Evolutionary conservation across 2,329 filamentous ascomycete genomes (phyloP).

Genomic region (Cercospora nicotianae): DNA sequence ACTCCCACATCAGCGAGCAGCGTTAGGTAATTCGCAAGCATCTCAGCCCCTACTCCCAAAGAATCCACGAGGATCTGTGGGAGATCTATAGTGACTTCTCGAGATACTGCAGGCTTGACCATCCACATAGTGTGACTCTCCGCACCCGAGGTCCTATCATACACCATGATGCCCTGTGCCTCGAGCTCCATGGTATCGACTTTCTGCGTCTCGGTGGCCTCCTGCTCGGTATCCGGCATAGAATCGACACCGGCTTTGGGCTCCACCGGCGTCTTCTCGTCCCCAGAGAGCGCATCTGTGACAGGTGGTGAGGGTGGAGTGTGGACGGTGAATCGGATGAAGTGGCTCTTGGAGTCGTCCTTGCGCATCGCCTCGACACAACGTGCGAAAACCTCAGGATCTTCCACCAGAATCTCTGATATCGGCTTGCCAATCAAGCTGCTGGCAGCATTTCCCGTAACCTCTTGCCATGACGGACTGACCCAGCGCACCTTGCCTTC

Average conservation of each 20-base stretch:
- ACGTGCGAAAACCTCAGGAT: slow-evolving; percentile 77
- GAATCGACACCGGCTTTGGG: slow-evolving; percentile 30
- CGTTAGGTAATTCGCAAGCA: slow-evolving; percentile 91
- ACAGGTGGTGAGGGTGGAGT: slow-evolving; percentile 58
- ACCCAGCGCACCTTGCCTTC: slow-evolving; percentile 93
- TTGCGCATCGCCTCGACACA: slow-evolving; percentile 85
- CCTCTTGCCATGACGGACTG: slow-evolving; percentile 91
- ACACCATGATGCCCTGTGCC: slow-evolving; percentile 97
- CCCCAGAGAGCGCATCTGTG: slow-evolving; percentile 46
- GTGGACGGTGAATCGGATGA: slow-evolving; percentile 75
- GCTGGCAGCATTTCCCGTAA: slow-evolving; percentile 76
- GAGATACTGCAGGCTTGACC: slow-evolving; percentile 85
- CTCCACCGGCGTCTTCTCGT: slow-evolving; percentile 34
- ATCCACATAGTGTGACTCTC: slow-evolving; percentile 99
- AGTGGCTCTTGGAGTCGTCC: slow-evolving; percentile 89
- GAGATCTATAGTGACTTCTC: slow-evolving; percentile 94
- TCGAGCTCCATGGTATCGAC: slow-evolving; percentile 73
- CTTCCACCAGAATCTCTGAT: slow-evolving; percentile 75
- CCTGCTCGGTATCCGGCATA: slow-evolving; percentile 14
- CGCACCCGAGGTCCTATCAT: slow-evolving; percentile 79
- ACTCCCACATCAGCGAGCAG: slow-evolving; percentile 79
- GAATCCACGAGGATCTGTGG: slow-evolving; percentile 87
- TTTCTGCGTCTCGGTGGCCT: slow-evolving; percentile 17
- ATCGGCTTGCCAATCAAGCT: slow-evolving; percentile 75
- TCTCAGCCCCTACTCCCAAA: slow-evolving; percentile 88